Conservation (phyloP, 208 protist species). For the Trypanosoma melophagium region DNA sequence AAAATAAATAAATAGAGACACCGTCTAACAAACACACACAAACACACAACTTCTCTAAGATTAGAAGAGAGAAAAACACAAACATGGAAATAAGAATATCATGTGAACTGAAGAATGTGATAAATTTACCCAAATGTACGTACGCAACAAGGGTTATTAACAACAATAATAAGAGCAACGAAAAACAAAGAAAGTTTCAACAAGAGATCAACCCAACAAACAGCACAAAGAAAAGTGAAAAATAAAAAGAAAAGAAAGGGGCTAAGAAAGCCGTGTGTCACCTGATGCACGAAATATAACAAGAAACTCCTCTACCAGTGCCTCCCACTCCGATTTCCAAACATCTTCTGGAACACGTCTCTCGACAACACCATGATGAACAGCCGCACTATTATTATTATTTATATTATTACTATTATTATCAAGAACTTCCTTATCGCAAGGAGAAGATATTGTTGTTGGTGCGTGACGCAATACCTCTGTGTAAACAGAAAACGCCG, state of each 20-base stretch:
- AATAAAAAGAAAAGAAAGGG: conserved; percentile 16
- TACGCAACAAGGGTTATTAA: neutral
- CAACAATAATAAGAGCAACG: conserved; percentile 3
- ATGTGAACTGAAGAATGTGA: too few relatives aligned
- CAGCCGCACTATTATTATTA: neutral
- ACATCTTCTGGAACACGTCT: conserved; percentile 14
- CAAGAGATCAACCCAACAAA: too few relatives aligned
- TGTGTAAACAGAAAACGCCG: conserved; percentile 41
- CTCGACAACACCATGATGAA: neutral
- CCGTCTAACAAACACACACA: too few relatives aligned
- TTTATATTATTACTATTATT: neutral
- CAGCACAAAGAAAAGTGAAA: neutral
- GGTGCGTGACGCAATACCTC: conserved; percentile 24
- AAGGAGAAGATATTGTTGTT: too few relatives aligned
- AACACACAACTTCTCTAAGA: too few relatives aligned
- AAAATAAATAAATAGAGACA: too few relatives aligned
- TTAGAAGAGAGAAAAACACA: too few relatives aligned
- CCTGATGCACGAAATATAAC: conserved; percentile 36
- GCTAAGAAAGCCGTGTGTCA: conserved; percentile 28
- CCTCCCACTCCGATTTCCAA: conserved; percentile 51
- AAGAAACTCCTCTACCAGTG: conserved; percentile 53
- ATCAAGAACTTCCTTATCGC: neutral
- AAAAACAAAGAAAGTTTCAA: conserved; percentile 9
- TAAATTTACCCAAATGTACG: too few relatives aligned
- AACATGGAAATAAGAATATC: too few relatives aligned